Percentiles rank a stretch among this genome's conserved stretches.
These are phyloP conservation scores for Fusarium coffeatum DNA, from an alignment of 2,329 filamentous ascomycete genomes.

Conservation along the genomic window DNA sequence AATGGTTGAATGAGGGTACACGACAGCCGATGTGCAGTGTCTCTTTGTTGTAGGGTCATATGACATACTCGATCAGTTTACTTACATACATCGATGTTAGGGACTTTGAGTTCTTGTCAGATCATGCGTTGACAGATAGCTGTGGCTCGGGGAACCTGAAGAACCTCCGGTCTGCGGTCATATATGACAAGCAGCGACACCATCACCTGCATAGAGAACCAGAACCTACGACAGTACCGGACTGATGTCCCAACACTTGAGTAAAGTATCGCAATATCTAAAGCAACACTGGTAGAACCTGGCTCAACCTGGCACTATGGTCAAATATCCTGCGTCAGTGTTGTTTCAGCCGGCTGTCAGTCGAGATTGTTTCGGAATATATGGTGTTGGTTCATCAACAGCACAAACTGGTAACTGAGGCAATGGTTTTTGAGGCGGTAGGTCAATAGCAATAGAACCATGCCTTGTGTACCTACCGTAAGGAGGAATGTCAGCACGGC, in stretches of 20 bases:
- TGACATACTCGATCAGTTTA: constrained; percentile 2
- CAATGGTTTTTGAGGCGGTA: neutral
- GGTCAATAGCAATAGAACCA: neutral
- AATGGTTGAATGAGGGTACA: neutral
- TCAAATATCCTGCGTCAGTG: neutral
- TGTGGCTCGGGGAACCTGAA: constrained; percentile 21
- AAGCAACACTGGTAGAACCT: constrained; percentile 2
- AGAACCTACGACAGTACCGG: neutral
- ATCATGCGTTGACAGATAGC: constrained; percentile 19
- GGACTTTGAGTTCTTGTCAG: constrained; percentile 16
- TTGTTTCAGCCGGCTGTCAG: neutral
- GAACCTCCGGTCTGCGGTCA: constrained; percentile 26
- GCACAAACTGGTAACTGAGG: neutral
- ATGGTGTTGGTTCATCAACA: neutral
- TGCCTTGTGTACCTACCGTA: neutral
- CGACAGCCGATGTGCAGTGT: neutral
- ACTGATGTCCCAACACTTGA: neutral
- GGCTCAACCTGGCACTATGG: neutral
- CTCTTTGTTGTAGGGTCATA: constrained; percentile 1
- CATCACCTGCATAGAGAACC: constrained; percentile 17
- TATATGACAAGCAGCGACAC: constrained; percentile 33
- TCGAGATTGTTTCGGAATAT: neutral
- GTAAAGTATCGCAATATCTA: neutral
- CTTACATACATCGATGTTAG: neutral
- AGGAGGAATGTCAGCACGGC: neutral